phyloP scores from a whole-genome alignment of 169 alveolate genomes.

The Pseudocohnilembus persalinus region DNA sequence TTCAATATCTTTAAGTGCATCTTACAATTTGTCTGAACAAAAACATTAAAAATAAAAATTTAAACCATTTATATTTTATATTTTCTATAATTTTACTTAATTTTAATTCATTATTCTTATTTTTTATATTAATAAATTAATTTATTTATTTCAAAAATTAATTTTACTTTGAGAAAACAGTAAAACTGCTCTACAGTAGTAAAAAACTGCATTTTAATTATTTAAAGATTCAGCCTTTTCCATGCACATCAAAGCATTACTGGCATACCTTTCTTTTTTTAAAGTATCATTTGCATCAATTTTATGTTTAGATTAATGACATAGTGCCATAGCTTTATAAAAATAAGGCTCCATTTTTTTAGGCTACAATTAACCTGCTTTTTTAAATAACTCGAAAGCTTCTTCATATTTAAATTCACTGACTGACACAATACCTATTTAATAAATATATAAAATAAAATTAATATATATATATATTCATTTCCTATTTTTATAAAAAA shows the following conservation, averaged over 20 bases:
- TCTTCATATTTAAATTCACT: slow-evolving; percentile 32
- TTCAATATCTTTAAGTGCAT: slow-evolving; percentile 30
- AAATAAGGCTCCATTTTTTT: slow-evolving; percentile 51
- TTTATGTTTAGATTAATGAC: slow-evolving; percentile 23
- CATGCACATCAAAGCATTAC: slow-evolving; percentile 32
- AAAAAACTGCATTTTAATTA: slow-evolving; percentile 29
- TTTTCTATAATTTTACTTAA: too few relatives aligned
- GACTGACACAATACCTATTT: slow-evolving; percentile 10
- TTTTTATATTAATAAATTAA: too few relatives aligned
- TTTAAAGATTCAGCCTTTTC: slow-evolving; percentile 37
- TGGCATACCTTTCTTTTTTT: slow-evolving; percentile 21
- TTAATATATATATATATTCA: too few relatives aligned
- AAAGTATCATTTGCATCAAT: slow-evolving; percentile 30
- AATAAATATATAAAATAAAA: too few relatives aligned
- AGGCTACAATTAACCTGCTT: slow-evolving; percentile 28
- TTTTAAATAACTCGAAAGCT: slow-evolving; percentile 34
- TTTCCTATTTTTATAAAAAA: too few relatives aligned
- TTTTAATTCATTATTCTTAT: too few relatives aligned
- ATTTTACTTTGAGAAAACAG: slow-evolving; percentile 29
- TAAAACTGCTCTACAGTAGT: slow-evolving; percentile 33
- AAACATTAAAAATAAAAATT: not conserved
- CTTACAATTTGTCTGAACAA: not conserved
- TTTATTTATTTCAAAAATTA: not conserved
- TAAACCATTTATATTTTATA: too few relatives aligned
- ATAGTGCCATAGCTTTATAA: slow-evolving; percentile 43